A percentile compares a stretch with the other conserved stretches of the same genome.
phyloP scores from a whole-genome alignment of 2,329 filamentous ascomycete genomes.

The Sporothrix globosa region DNA sequence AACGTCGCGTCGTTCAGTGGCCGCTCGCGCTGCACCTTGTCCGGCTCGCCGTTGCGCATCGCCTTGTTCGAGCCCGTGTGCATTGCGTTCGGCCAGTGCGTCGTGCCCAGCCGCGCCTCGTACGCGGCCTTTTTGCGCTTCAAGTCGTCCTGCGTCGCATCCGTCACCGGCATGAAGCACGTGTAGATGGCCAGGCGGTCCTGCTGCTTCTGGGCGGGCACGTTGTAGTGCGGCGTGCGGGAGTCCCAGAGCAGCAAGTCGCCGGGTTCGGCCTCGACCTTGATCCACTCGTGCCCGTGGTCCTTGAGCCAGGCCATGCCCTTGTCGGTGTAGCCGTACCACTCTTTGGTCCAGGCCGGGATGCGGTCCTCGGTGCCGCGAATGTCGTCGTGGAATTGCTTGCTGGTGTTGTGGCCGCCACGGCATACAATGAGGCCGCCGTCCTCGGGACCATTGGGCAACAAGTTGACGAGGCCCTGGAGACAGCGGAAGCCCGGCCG shows the following conservation, averaged over 20 bases:
- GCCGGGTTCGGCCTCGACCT: slow-evolving; percentile 48
- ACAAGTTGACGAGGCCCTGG: slow-evolving; percentile 51
- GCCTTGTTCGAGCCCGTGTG: slow-evolving; percentile 2
- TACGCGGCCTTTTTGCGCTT: background rate
- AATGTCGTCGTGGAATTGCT: slow-evolving; percentile 45
- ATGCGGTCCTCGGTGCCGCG: slow-evolving; percentile 41
- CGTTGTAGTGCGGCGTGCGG: slow-evolving; percentile 50
- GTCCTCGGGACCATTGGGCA: slow-evolving; percentile 41
- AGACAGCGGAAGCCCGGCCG: slow-evolving; percentile 54
- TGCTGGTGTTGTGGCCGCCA: slow-evolving; percentile 40
- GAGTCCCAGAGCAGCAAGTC: slow-evolving; percentile 50
- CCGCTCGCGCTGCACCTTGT: slow-evolving; percentile 5
- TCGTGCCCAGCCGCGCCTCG: background rate
- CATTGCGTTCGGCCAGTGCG: background rate
- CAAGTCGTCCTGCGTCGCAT: slow-evolving; percentile 36
- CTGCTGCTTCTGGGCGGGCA: slow-evolving; percentile 42
- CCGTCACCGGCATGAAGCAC: slow-evolving; percentile 48
- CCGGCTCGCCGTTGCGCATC: slow-evolving; percentile 2
- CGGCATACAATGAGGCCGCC: slow-evolving; percentile 47
- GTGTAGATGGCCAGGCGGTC: slow-evolving; percentile 47
- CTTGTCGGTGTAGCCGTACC: slow-evolving; percentile 45
- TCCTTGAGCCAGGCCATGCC: slow-evolving; percentile 46
- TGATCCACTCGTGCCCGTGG: slow-evolving; percentile 37
- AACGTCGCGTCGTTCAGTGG: background rate
- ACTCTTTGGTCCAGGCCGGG: slow-evolving; percentile 45